These are phyloP conservation scores for Didymella keratinophila DNA, from an alignment of 2,329 filamentous ascomycete species.

Conservation along the genomic window DNA sequence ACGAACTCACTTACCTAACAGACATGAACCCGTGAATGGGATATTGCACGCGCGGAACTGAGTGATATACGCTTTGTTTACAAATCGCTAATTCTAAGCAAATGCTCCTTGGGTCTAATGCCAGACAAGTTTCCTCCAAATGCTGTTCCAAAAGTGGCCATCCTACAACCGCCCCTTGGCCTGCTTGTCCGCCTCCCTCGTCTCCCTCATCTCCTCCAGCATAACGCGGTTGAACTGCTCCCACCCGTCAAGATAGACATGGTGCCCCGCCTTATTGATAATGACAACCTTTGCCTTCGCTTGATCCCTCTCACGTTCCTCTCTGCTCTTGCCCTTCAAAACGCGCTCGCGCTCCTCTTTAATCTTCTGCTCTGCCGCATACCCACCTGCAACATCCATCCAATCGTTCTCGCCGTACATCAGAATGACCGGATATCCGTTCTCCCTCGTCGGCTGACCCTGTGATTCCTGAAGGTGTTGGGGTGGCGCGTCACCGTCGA, in stretches of 20 bases:
- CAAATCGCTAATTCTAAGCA: background rate
- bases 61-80: background rate
- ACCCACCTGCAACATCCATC: slow-evolving; percentile 94
- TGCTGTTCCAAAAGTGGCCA: background rate
- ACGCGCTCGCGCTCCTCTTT: slow-evolving; percentile 69
- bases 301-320: slow-evolving; percentile 75
- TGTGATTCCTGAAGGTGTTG: background rate
- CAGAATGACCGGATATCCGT: slow-evolving; percentile 82
- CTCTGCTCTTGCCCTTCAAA: slow-evolving; percentile 68
- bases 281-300: slow-evolving; percentile 84
- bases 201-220: slow-evolving; percentile 71
- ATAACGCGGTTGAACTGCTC: slow-evolving; percentile 74
- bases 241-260: slow-evolving; percentile 74
- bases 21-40: background rate
- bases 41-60: background rate
- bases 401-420: slow-evolving; percentile 99
- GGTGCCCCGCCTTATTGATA: slow-evolving; percentile 75
- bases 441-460: slow-evolving; percentile 58
- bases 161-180: background rate
- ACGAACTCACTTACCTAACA: background rate
- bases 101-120: background rate
- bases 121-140: no score
- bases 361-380: slow-evolving; percentile 80
- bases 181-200: slow-evolving; percentile 49
- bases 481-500: slow-evolving; percentile 39